phyloP scores from a whole-genome alignment of 108 stramenopile genomes.

The Skeletonema marinoi region DNA sequence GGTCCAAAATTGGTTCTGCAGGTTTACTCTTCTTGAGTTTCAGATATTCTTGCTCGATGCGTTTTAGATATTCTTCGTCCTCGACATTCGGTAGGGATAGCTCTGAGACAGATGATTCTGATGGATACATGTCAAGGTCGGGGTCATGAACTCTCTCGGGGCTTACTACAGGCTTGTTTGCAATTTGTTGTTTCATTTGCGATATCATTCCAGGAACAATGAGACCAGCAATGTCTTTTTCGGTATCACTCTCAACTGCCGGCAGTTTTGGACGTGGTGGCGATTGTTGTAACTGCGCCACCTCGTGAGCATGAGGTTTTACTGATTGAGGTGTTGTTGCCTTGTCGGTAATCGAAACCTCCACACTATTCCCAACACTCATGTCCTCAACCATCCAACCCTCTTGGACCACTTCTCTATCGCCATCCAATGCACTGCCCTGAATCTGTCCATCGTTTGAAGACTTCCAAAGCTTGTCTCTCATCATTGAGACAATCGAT shows the following conservation, averaged over 20 bases:
- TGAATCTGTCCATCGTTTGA: neutral
- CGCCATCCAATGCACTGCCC: neutral
- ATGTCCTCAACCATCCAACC: slow-evolving; percentile 20
- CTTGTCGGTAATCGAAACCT: slow-evolving; percentile 2
- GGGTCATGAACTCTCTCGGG: slow-evolving; percentile 35
- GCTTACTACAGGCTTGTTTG: slow-evolving; percentile 8
- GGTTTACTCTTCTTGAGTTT: neutral
- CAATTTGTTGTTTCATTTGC: neutral
- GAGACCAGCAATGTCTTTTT: neutral
- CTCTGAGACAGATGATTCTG: slow-evolving; percentile 36
- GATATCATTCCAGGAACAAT: neutral
- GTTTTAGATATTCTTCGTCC: slow-evolving; percentile 20
- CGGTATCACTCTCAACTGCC: neutral
- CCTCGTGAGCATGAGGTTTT: neutral
- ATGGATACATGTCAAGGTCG: slow-evolving; percentile 37
- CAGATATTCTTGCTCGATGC: slow-evolving; percentile 20
- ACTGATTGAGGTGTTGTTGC: neutral
- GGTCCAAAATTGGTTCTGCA: neutral
- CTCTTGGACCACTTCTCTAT: slow-evolving; percentile 10
- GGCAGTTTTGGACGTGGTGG: neutral
- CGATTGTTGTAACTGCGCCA: neutral
- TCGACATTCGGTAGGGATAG: slow-evolving; percentile 25
- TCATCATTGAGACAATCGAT: neutral
- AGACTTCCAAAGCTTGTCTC: neutral
- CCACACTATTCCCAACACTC: slow-evolving; percentile 12